These are phyloP conservation scores for Smittium culicis DNA, from an alignment of 371 early-diverging fungal genomes.

Conservation along the genomic window DNA sequence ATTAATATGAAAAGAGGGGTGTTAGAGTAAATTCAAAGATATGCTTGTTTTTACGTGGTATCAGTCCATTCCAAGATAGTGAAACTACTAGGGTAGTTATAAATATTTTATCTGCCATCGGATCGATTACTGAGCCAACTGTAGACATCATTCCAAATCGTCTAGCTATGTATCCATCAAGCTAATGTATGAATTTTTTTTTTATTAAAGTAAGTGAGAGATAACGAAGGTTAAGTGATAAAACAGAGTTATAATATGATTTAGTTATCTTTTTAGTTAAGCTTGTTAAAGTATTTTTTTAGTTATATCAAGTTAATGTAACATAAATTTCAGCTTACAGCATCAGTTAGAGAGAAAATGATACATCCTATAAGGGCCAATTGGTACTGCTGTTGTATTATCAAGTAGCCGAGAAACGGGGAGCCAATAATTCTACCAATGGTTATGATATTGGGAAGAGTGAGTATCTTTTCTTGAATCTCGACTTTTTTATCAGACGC, in stretches of 20 bases:
- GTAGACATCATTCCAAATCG: conserved; percentile 69
- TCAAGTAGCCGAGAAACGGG: conserved; percentile 78
- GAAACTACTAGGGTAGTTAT: conserved; percentile 84
- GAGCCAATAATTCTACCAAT: conserved; percentile 55
- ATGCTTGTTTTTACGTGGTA: conserved; percentile 50
- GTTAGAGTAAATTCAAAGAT: neutral
- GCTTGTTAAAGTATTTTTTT: too few species aligned
- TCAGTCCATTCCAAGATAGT: conserved; percentile 49
- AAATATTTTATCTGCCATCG: conserved; percentile 89
- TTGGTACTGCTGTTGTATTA: conserved; percentile 51
- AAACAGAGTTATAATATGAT: too few species aligned
- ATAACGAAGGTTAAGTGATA: conserved; percentile 16
- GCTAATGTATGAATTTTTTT: conserved; percentile 14
- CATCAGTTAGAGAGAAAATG: conserved; percentile 71
- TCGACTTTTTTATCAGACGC: too few species aligned
- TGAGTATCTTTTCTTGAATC: conserved; percentile 66
- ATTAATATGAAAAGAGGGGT: too few species aligned
- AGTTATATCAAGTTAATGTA: too few species aligned
- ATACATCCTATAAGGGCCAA: conserved; percentile 59
- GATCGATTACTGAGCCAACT: conserved; percentile 85
- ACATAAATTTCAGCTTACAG: too few species aligned
- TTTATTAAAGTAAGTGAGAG: too few species aligned
- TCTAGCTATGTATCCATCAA: conserved; percentile 89
- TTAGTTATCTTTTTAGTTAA: too few species aligned
- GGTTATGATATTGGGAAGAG: conserved; percentile 77